Conservation (phyloP, 768 basidiomycete genomes). For the Chalciporus piperatus region DNA sequence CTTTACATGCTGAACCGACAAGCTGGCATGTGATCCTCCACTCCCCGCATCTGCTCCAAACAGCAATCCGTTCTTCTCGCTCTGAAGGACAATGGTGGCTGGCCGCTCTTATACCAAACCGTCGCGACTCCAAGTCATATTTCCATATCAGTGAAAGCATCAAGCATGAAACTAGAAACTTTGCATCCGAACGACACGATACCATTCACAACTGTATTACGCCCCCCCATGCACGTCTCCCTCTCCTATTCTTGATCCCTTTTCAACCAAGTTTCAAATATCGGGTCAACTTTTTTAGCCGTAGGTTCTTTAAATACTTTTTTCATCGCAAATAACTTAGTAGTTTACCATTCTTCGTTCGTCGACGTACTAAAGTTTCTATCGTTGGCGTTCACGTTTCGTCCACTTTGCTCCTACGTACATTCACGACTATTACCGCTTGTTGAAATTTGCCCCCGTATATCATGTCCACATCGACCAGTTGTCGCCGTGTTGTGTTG, state of each 20-base stretch:
- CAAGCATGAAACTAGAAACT: conserved; percentile 29
- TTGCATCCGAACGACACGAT: conserved; percentile 26
- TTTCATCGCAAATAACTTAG: conserved; percentile 2
- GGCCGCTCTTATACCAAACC: background rate
- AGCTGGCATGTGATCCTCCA: conserved; percentile 50
- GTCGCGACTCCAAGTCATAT: conserved; percentile 2
- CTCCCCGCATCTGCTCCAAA: background rate
- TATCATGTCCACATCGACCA: conserved; percentile 14
- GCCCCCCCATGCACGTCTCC: conserved; percentile 17
- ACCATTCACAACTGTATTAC: conserved; percentile 26
- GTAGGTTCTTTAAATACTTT: background rate
- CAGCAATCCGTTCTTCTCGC: background rate
- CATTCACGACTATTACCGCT: conserved; percentile 11
- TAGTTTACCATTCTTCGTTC: conserved; percentile 12
- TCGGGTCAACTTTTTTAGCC: background rate
- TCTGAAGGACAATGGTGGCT: background rate
- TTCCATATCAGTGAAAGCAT: conserved; percentile 11
- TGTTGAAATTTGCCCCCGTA: conserved; percentile 8
- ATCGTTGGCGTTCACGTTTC: background rate
- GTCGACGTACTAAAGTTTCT: background rate
- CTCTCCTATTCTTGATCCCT: conserved; percentile 1
- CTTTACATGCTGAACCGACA: conserved; percentile 76
- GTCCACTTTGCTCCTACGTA: background rate
- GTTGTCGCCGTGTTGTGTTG: conserved; percentile 24
- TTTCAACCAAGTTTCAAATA: conserved; percentile 2